Base-by-base conservation (phyloP, 1,284 basidiomycete species). In the Polyporus tsugae region DNA sequence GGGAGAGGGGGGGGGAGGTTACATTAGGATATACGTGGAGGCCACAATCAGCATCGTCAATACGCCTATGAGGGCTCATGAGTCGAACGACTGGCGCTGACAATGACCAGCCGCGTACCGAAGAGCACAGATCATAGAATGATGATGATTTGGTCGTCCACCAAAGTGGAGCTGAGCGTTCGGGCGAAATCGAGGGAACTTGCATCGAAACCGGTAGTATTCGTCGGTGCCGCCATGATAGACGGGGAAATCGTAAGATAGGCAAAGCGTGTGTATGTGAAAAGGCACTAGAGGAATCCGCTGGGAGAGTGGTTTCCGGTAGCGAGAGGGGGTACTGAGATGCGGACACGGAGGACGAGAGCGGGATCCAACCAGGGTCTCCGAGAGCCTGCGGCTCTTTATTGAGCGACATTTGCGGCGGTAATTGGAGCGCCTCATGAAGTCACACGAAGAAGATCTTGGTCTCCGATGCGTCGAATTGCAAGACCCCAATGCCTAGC, bases 21-120 rank as follows among this genome's bases (percentile, higher is more conserved):
- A 9, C 55, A 58, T 22, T 9, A 58, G 35, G 55, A 10, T 38
- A 19, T 58, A 58, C 1, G 35, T 58, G 29, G 55, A 58, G 4
- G 55, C 55, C 19, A 58, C 6, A n/a, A 58, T 38, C 7, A 58
- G 55, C 55, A 58, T 58, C n/a, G 33, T 58, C 35, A 58, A 22
- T 1, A 36, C 17, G 5, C 55, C 55, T 58, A 2, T 29, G 29
- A 22, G 6, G 19, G 9, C 9, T n/a, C 35, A 2, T 58, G 0
- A 58, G 55, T 38, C 22, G 7, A 10, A 36, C 17, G 19, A 19
- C 6, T 38, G 11, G 6, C 17, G 5, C 11, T 38, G 19, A 6
- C 35, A 36, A 22, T n/a, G 19, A 10, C 6, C 15, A 33, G 15
- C 35, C 0, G 19, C 55, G 9, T 19, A 58, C 55, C 55, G 19